These are phyloP conservation scores for Silene noctiflora DNA, from an alignment of 179 eudicot genomes.

Conservation along the genomic window DNA sequence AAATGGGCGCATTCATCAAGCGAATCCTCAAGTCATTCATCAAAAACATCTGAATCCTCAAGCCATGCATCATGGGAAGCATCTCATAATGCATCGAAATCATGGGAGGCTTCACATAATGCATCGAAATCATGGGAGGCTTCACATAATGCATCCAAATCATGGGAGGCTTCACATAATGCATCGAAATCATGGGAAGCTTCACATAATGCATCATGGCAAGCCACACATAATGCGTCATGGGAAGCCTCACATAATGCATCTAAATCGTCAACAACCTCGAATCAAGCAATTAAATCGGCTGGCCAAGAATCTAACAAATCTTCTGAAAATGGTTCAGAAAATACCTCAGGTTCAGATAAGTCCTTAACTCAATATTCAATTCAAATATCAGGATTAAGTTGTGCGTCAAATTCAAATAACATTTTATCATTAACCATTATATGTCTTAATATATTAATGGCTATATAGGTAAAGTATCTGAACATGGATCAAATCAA, in stretches of 20 bases:
- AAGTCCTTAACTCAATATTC: not conserved
- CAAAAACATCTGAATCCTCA: not conserved
- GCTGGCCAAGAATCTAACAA: not conserved
- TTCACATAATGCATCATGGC: not conserved
- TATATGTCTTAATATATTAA: not conserved
- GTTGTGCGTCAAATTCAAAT: too few species aligned
- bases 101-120: not conserved
- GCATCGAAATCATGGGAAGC: not conserved
- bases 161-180: not conserved
- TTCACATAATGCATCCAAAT: not conserved
- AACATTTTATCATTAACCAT: too few species aligned
- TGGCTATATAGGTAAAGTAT: not conserved
- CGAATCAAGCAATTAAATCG: conserved; percentile 1
- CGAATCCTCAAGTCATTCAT: not conserved
- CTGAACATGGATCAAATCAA: conserved; percentile 3
- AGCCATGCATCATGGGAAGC: not conserved
- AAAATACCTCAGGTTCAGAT: not conserved
- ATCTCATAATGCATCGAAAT: not conserved
- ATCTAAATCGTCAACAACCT: not conserved
- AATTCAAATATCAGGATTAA: not conserved
- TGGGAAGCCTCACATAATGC: not conserved
- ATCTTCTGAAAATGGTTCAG: not conserved
- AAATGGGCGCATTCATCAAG: conserved; percentile 9
- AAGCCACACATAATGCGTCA: not conserved
- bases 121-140: not conserved